Conservation (phyloP, 1,284 basidiomycete genomes). For the Tetrapyrgos nigripes region DNA sequence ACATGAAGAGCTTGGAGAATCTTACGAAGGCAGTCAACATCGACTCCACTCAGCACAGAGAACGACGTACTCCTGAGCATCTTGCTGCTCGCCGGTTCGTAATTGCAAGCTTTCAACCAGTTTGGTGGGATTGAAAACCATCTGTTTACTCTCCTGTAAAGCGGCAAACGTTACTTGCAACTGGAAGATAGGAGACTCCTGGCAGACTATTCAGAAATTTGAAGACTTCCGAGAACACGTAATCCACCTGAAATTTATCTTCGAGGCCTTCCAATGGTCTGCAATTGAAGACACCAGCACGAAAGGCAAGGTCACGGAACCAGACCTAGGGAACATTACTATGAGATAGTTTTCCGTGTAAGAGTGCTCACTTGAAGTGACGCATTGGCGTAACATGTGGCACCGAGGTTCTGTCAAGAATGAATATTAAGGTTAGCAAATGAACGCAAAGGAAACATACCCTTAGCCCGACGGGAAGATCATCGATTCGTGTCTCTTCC, state of each 20-base stretch:
- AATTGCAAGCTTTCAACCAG: constrained; percentile 85
- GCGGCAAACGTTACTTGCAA: constrained; percentile 83
- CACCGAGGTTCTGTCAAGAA: constrained; percentile 79
- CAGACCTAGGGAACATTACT: constrained; percentile 55
- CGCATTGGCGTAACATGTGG: constrained; percentile 93
- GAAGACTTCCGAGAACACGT: not conserved
- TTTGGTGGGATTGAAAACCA: constrained; percentile 81
- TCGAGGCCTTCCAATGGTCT: constrained; percentile 55
- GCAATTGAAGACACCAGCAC: constrained; percentile 69
- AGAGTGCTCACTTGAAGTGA: constrained; percentile 84
- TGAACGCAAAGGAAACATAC: constrained; percentile 39
- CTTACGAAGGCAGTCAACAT: constrained; percentile 45
- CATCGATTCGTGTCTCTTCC: constrained; percentile 52
- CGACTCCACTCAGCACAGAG: constrained; percentile 1
- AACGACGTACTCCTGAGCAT: constrained; percentile 86
- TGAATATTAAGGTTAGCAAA: not conserved
- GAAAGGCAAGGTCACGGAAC: constrained; percentile 73
- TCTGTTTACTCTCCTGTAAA: constrained; percentile 73
- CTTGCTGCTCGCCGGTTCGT: constrained; percentile 86
- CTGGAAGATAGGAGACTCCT: constrained; percentile 79
- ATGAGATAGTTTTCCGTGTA: constrained; percentile 47
- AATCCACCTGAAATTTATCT: constrained; percentile 58
- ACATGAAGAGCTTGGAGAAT: constrained; percentile 94
- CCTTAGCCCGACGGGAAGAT: constrained; percentile 81
- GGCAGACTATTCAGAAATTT: not conserved